Base-by-base conservation (phyloP, 345 rosid genomes). In the Populus euphratica region DNA sequence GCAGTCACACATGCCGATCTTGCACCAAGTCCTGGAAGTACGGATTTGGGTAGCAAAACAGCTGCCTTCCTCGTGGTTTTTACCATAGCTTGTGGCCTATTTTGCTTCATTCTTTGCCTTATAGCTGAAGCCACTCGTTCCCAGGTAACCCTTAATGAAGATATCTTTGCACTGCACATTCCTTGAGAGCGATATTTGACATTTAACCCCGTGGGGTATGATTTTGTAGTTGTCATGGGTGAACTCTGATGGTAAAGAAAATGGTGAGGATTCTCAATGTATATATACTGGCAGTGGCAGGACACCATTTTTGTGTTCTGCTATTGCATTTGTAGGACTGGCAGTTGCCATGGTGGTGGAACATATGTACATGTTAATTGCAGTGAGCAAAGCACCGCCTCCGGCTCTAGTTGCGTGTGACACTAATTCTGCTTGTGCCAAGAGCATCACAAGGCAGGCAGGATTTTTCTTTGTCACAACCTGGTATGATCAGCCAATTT, bases 1-100 rank as follows among this genome's bases (percentile, higher is more conserved):
- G 95, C 94, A 29, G 82, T 96, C 82, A 92, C 97, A 14, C 99
- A 93, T 81, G 89, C 90, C 33, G 99, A 96, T 82, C 95, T 96
- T 38, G 90, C 89, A 2, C 92, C 95, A 2, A 77, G 79, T 14
- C 92, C 79, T 9, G 73, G 77, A 65, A 78, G 78, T 82, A 83
- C 97, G 5, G 89, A 87, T 66, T 86, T 93, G 61, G 87, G 90
- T 50, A 92, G 99, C 93, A 91, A 84, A 80, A 87, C 92, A 0
- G 92, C 91, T 13, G 85, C 84, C 9, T 68, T 80, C 47, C 71
- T 94, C 5, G 77, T 86, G 2, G 83, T 88, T 73, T 74, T 88
- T n/a, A 92, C 93, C 70, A 85, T 92, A 56, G 81, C 91, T 44
- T 88, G 84, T 27, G 97, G 99, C 67, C 85, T 94, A 10, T 81